Base-by-base conservation (phyloP, 805 yeast genomes). In the Starmerella apis region DNA sequence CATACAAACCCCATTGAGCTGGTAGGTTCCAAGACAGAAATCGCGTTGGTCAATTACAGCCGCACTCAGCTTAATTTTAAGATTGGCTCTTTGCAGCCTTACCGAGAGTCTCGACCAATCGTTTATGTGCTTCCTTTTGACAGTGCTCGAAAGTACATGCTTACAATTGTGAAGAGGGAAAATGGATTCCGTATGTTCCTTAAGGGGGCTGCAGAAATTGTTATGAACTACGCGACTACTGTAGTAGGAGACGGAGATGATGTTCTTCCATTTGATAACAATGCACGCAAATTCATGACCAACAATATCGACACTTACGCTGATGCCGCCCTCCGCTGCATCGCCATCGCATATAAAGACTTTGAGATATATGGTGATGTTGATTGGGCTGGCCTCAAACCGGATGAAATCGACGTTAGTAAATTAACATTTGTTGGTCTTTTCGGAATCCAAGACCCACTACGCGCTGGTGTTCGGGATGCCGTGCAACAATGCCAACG, bases 191-290 rank as follows among this genome's bases (percentile, higher is more conserved):
- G 92, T 50, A 69, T 86, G 48, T 81, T 76, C 55, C 70, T 85
- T 51, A 92, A 92, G 69, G 98, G 99, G 55, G 98, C 98, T 1
- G 88, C 96, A 1, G 99, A 92, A 67, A 76, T 92, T 53, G 75
- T 92, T 13, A 73, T 83, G 55, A 71, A 73, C 20, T 70, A 75
- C 58, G 83, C 94, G 63, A 67, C 76, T 9, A 18, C 33, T 3
- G 52, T 59, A n/a, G 44, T 60, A 37, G 30, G 22, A 8, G 28
- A 28, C 13, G 42, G 23, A 2, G 16, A 36, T 8, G 48, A 46
- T 3, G 45, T 43, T 6, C 32, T 39, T 1, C 37, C 51, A 35
- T 49, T 57, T 14, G 50, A 52, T 56, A 58, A 54, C 64, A 59
- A 66, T 67, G 2, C 43, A 0, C 46, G 47, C n/a, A 46, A 57